Percentiles rank a stretch among this genome's conserved stretches.
phyloP scores from a whole-genome alignment of 495 filamentous ascomycete species.

The Hyphodiscus hymeniophilus region DNA sequence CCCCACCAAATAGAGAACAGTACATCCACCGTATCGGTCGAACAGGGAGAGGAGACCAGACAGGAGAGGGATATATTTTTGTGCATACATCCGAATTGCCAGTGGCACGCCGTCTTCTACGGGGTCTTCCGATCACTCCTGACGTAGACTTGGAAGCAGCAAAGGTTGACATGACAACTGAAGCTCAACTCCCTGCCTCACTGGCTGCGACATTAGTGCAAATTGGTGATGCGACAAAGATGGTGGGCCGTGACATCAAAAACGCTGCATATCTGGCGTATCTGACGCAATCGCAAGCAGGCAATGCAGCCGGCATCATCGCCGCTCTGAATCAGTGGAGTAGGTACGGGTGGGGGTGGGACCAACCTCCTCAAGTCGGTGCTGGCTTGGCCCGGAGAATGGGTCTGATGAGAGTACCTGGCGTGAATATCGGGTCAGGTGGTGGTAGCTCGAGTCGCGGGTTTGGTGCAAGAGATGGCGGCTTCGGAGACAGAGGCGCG shows the following conservation, averaged over 20 bases:
- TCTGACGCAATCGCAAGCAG: conserved; percentile 3
- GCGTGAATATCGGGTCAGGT: conserved; percentile 35
- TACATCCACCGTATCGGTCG: conserved; percentile 89
- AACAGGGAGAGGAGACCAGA: conserved; percentile 60
- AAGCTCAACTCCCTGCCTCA: conserved; percentile 25
- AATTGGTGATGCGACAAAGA: conserved; percentile 28
- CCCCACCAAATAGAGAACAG: conserved; percentile 62
- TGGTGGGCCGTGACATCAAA: conserved; percentile 33
- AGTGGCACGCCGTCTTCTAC: conserved; percentile 41
- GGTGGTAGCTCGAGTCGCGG: conserved; percentile 3
- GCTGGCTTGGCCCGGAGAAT: conserved; percentile 36
- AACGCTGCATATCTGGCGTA: conserved; percentile 41
- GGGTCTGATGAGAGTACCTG: conserved; percentile 33
- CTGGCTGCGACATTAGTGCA: conserved; percentile 31
- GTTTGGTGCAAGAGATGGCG: conserved; percentile 4
- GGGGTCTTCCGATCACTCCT: conserved; percentile 55
- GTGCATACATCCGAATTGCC: conserved; percentile 50
- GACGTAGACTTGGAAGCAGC: conserved; percentile 48
- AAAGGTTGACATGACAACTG: conserved; percentile 42
- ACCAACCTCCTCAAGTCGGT: conserved; percentile 44
- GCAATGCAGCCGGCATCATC: conserved; percentile 11
- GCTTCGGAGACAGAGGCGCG: conserved; percentile 5
- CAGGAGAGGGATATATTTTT: conserved; percentile 75
- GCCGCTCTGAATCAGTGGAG: conserved; percentile 54
- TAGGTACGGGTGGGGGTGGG: conserved; percentile 52